Evolutionary conservation across 805 yeast species (phyloP).

Genomic region (Teunomyces atbi): DNA sequence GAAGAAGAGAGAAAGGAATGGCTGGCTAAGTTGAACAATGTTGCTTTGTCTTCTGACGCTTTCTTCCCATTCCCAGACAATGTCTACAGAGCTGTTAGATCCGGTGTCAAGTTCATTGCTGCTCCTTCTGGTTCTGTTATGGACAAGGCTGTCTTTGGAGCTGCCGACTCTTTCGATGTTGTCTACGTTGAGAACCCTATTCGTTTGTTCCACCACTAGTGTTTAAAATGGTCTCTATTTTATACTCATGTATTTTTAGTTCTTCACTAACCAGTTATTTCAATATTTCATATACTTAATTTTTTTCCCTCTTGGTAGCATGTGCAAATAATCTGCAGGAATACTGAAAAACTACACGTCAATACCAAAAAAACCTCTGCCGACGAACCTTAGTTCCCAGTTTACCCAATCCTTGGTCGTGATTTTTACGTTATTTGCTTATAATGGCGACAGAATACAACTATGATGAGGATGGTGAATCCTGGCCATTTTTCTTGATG

Average conservation of each 20-base stretch:
- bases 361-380: slow-evolving; percentile 3
- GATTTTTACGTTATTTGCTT: background rate
- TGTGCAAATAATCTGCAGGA: background rate
- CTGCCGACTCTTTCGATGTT: slow-evolving; percentile 87
- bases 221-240: background rate
- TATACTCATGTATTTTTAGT: slow-evolving; percentile 9
- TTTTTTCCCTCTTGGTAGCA: background rate
- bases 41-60: slow-evolving; percentile 94
- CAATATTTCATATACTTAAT: background rate
- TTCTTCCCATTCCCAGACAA: slow-evolving; percentile 99
- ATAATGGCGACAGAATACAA: slow-evolving; percentile 54
- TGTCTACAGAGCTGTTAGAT: slow-evolving; percentile 94
- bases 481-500: slow-evolving; percentile 88
- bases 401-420: background rate
- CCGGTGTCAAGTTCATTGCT: slow-evolving; percentile 94
- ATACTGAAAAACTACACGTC: slow-evolving; percentile 1
- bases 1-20: slow-evolving; percentile 83
- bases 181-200: slow-evolving; percentile 97
- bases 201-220: slow-evolving; percentile 93
- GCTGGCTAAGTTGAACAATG: slow-evolving; percentile 76
- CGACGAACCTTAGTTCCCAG: background rate
- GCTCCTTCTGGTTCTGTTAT: slow-evolving; percentile 98
- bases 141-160: slow-evolving; percentile 94
- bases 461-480: slow-evolving; percentile 85
- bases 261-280: slow-evolving; percentile 5